Evolutionary conservation across 331 rosid genomes (phyloP).

Genomic region (Dryas integrifolia): DNA sequence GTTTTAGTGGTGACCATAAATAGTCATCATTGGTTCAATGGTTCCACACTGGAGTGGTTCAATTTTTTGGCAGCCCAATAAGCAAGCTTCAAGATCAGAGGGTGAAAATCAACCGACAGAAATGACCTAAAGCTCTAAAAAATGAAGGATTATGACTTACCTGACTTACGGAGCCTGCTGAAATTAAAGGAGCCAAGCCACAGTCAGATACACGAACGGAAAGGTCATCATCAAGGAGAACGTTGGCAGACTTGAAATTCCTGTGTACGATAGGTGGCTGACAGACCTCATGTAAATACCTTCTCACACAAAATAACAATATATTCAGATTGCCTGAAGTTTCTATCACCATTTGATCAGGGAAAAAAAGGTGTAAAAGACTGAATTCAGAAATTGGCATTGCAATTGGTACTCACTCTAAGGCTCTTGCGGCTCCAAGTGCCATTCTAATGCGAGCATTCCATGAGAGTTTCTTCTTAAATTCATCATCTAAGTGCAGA

Average conservation of each 20-base stretch:
- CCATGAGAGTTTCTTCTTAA: conserved; percentile 63
- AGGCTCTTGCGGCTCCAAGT: conserved; percentile 89
- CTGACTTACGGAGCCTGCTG: conserved; percentile 83
- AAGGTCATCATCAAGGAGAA: conserved; percentile 83
- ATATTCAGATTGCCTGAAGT: conserved; percentile 10
- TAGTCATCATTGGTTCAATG: background rate
- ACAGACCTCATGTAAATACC: conserved; percentile 84
- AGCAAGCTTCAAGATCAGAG: conserved; percentile 6
- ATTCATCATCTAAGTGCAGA: conserved; percentile 72
- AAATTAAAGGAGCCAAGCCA: conserved; percentile 81
- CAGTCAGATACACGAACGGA: conserved; percentile 73
- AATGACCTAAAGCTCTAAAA: background rate
- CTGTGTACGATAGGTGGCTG: conserved; percentile 81
- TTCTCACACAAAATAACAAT: conserved; percentile 33
- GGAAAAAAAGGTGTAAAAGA: background rate
- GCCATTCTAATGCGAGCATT: conserved; percentile 80
- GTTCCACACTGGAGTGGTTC: background rate
- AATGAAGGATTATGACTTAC: conserved; percentile 35
- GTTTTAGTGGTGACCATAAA: background rate
- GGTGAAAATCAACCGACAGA: background rate
- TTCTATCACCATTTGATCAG: background rate
- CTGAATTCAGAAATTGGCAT: conserved; percentile 9
- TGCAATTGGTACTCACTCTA: conserved; percentile 62
- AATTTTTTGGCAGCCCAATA: background rate
- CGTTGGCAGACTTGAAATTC: conserved; percentile 78